Conservation (phyloP, 495 filamentous ascomycete species). For the Jackrogersella minutella region DNA sequence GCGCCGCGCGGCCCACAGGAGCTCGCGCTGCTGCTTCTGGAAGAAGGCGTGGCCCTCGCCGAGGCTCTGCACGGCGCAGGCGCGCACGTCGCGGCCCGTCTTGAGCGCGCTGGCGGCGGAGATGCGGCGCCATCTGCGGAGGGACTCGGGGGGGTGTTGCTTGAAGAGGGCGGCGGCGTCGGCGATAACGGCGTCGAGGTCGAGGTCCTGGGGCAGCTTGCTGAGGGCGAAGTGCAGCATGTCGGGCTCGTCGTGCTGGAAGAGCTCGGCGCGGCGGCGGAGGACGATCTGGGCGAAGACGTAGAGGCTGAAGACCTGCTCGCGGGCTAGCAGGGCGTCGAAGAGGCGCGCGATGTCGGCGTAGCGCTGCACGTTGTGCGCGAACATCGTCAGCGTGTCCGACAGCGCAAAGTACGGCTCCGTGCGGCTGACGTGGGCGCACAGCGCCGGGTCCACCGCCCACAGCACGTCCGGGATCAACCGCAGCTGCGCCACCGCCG, state of each 20-base stretch:
- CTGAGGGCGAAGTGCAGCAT: constrained; percentile 91
- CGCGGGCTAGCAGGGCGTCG: constrained; percentile 85
- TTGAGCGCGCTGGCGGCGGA: constrained; percentile 83
- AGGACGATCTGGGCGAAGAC: constrained; percentile 90
- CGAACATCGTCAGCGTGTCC: constrained; percentile 92
- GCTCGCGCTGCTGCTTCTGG: constrained; percentile 69
- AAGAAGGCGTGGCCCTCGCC: constrained; percentile 65
- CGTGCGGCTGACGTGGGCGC: constrained; percentile 74
- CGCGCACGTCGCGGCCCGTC: constrained; percentile 65
- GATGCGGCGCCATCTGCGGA: constrained; percentile 77
- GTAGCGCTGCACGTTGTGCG: constrained; percentile 92
- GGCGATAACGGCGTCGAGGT: constrained; percentile 79
- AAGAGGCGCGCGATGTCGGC: constrained; percentile 85
- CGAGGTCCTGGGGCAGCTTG: constrained; percentile 84
- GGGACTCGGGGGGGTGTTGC: constrained; percentile 73
- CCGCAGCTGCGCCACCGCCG: constrained; percentile 80
- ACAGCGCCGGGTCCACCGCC: constrained; percentile 70
- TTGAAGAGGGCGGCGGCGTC: constrained; percentile 68
- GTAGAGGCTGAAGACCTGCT: constrained; percentile 87
- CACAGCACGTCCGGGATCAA: constrained; percentile 83
- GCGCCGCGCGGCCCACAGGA: constrained; percentile 67
- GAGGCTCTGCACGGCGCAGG: constrained; percentile 57
- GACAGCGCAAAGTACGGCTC: constrained; percentile 92
- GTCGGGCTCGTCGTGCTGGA: constrained; percentile 90
- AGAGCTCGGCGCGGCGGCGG: constrained; percentile 77